Base-by-base conservation (phyloP, 2,329 filamentous ascomycete species). In the Plectosphaerella plurivora region DNA sequence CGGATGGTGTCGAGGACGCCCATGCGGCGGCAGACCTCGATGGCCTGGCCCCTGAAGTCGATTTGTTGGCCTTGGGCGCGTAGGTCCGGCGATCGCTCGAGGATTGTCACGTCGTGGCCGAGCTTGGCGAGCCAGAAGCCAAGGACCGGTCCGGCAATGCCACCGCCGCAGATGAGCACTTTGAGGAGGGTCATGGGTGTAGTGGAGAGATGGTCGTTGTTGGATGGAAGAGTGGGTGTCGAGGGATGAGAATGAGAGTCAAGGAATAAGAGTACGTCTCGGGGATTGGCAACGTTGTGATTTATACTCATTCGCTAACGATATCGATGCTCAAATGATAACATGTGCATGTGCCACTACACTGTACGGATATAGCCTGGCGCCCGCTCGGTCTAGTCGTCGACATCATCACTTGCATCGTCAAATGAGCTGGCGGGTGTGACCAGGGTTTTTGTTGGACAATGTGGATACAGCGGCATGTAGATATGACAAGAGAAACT, bases 141-240 rank as follows among this genome's bases (percentile, higher is more conserved):
- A 2, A 75, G 63, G 0, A 71, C 65, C 0, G 73, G 71, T 5
- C 75, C 76, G 20, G 71, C 70, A 33, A 78, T 66, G 53, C 75
- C 74, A 5, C 67, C 73, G 53, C 76, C 75, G 48, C 69, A 65
- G 54, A 82, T 76, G 55, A 82, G 73, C 44, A 82, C 61, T 59
- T 66, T 75, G 51, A 76, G 57, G 14, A 64, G 61, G 35, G 62
- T 52, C 62, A 67, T 65, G 45, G 41, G 16, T 44, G 41, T 5
- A 10, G 7, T 12, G 8, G 3, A 20, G 16, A 44, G 16, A 5
- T 44, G 11, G n/a, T 16, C 3, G n/a, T 9, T 20, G 7, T 41
- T n/a, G 16, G 14, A 14, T 7, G 16, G 5, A 41, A n/a, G 5
- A n/a, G 37, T 41, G 15, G 14, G 15, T 33, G 37, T 18, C 14